Evolutionary conservation across 2,329 filamentous ascomycete genomes (phyloP), one percentile per base, ranked within the genome.

Genomic region (Stemphylium vesicarium): DNA sequence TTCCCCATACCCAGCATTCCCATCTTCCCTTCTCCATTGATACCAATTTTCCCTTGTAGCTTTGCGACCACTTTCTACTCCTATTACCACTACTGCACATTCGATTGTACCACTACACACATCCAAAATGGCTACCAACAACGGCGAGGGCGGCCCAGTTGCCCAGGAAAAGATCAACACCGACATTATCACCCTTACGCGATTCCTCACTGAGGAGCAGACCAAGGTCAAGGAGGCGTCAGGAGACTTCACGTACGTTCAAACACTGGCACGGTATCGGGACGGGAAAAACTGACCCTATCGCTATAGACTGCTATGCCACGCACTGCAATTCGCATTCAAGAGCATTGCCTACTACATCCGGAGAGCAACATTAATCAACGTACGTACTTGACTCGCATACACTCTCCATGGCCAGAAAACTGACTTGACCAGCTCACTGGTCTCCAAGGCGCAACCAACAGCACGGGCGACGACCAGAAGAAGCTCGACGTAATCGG

Each of bases 291-390:
- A 22, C 42, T 58, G 9, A 53, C 13, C 4, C 32, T 15, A 13
- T 32, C 50, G 46, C 36, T 15, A 35, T 70, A 97, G 93, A 70
- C 85, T 99, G 48, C 87, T 99, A 56, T 97, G 92, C 84, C 95
- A 99, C 77, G 93, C 95, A 57, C 90, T 99, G 56, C 95, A 98
- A 79, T 99, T 98, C 83, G 94, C 95, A 63, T 99, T 99, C 89
- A 99, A 99, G 84, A 96, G 92, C 65, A 99, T 99, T 78, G 92
- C 95, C 69, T 96, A 98, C 84, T 99, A 97, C 83, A 99, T 99
- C 78, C 93, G 94, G 71, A 89, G 95, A 77, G 92, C 94, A 32
- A 94, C 92, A 20, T 83, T 99, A 63, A 94, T 98, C 81, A 96
- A 96, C 82, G 77, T 79, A 65, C 44, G 75, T 47, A 40, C 59